Conservation (phyloP, 2,329 filamentous ascomycete genomes). For the Gnomoniopsis sp. region DNA sequence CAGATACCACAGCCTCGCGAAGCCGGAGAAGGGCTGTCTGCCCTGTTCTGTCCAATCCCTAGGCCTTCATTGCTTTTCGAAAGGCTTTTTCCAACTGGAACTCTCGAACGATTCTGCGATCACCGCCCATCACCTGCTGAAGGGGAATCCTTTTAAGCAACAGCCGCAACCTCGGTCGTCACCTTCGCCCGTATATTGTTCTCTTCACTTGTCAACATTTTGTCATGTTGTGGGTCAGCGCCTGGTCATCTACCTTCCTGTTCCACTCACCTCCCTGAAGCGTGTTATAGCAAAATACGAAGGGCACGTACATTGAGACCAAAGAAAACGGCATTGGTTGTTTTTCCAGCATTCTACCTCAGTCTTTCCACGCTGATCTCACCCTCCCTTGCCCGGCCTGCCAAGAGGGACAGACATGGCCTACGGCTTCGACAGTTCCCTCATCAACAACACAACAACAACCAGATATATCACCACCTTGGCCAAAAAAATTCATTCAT, state of each 20-base stretch:
- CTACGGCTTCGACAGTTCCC: conserved; percentile 1
- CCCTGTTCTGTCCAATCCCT: not conserved
- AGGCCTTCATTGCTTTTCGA: not conserved
- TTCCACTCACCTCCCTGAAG: conserved; percentile 13
- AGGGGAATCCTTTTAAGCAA: not conserved
- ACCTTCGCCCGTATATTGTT: not conserved
- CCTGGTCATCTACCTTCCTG: conserved; percentile 13
- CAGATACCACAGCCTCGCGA: too few relatives aligned
- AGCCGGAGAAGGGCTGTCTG: too few relatives aligned
- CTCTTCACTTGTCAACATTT: not conserved
- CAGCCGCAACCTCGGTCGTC: not conserved
- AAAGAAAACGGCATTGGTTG: not conserved
- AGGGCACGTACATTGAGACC: not conserved
- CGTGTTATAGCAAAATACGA: not conserved
- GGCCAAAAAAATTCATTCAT: conserved; percentile 4
- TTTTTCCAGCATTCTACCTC: not conserved
- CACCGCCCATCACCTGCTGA: not conserved
- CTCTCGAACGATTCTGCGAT: not conserved
- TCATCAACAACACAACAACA: conserved; percentile 7
- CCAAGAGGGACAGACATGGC: conserved; percentile 11
- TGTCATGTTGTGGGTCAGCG: conserved; percentile 19
- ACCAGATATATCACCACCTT: conserved; percentile 4
- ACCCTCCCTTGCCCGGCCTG: not conserved
- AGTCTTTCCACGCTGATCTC: not conserved
- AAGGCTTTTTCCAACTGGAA: not conserved